Evolutionary conservation across 768 basidiomycete species (phyloP).

Genomic region (Daedalea quercina): DNA sequence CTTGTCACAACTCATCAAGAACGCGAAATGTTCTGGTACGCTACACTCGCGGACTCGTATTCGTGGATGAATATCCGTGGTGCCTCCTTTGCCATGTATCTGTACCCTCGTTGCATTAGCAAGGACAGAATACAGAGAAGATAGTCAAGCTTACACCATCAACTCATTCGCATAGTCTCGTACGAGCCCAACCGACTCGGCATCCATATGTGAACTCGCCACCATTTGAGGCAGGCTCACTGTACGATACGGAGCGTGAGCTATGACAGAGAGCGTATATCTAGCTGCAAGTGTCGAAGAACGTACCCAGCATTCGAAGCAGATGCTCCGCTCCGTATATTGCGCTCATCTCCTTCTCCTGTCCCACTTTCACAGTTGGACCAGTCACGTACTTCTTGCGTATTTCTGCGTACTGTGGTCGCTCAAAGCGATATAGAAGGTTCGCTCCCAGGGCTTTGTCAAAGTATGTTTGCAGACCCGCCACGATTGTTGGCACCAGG

Average conservation of each 20-base stretch:
- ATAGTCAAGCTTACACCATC: slow-evolving; percentile 48
- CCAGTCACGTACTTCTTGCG: slow-evolving; percentile 71
- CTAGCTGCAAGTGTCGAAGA: background rate
- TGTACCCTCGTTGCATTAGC: slow-evolving; percentile 20
- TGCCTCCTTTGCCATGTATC: slow-evolving; percentile 76
- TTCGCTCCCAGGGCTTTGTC: slow-evolving; percentile 87
- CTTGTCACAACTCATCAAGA: slow-evolving; percentile 35
- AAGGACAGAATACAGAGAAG: background rate
- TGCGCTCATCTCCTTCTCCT: slow-evolving; percentile 82
- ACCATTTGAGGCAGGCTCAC: slow-evolving; percentile 93
- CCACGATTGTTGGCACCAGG: slow-evolving; percentile 73
- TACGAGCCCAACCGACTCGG: slow-evolving; percentile 76
- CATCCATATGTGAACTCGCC: slow-evolving; percentile 82
- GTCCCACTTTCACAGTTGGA: slow-evolving; percentile 53
- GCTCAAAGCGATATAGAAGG: slow-evolving; percentile 90
- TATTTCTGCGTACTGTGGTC: slow-evolving; percentile 84
- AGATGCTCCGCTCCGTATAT: slow-evolving; percentile 96
- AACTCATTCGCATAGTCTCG: slow-evolving; percentile 89
- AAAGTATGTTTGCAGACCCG: slow-evolving; percentile 87
- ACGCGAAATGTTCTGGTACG: slow-evolving; percentile 79
- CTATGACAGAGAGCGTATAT: background rate
- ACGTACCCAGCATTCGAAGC: slow-evolving; percentile 82
- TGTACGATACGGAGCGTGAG: slow-evolving; percentile 25
- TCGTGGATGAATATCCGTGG: slow-evolving; percentile 67
- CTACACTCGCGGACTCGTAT: slow-evolving; percentile 69